phyloP scores from a whole-genome alignment of 495 filamentous ascomycete genomes.

The Lichenothelia convexa region DNA sequence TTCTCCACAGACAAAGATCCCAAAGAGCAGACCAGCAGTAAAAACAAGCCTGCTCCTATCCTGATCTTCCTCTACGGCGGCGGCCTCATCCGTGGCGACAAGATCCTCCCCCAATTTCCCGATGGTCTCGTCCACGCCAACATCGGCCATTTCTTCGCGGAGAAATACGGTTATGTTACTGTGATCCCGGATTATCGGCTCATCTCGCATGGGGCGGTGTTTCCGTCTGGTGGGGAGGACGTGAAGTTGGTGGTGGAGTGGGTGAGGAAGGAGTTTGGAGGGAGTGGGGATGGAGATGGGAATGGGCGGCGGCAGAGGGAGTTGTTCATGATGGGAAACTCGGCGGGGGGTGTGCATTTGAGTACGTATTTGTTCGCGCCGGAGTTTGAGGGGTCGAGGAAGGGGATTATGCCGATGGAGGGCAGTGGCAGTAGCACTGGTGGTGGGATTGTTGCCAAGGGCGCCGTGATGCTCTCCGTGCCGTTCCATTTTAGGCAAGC shows the following conservation, averaged over 20 bases:
- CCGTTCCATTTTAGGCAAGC: conserved; percentile 20
- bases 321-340: conserved; percentile 26
- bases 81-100: conserved; percentile 21
- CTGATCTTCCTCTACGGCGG: conserved; percentile 28
- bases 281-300: too few relatives aligned
- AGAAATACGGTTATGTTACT: conserved; percentile 18
- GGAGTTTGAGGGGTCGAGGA: conserved; percentile 5
- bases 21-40: conserved; percentile 7
- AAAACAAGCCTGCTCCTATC: conserved; percentile 12
- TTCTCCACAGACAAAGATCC: too few relatives aligned
- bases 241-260: conserved; percentile 22
- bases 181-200: conserved; percentile 25
- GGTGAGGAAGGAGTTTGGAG: conserved; percentile 11
- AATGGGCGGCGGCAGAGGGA: conserved; percentile 11
- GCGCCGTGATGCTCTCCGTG: conserved; percentile 19
- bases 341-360: conserved; percentile 25
- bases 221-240: conserved; percentile 25
- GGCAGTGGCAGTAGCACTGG: too few relatives aligned
- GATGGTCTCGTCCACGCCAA: conserved; percentile 22
- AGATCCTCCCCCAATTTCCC: conserved; percentile 14
- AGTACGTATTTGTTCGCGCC: conserved; percentile 20
- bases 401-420: background rate
- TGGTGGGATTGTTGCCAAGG: conserved; percentile 17
- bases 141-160: conserved; percentile 26
- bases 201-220: conserved; percentile 21